Evolutionary conservation across 1,284 basidiomycete genomes (phyloP).

Genomic region (Microbotryum saponariae): DNA sequence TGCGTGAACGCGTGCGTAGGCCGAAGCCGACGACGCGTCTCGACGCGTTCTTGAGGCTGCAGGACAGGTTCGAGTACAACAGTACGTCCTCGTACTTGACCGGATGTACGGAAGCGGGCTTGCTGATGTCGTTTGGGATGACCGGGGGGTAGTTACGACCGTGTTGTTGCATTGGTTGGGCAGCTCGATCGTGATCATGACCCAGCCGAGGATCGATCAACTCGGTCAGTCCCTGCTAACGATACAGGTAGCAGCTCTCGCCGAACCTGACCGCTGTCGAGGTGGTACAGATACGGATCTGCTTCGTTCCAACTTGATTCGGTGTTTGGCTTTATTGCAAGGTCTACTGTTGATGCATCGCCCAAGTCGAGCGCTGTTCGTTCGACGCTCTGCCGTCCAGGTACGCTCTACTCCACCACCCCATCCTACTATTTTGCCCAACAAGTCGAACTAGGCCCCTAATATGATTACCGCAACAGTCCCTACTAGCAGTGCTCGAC

Average conservation of each 20-base stretch:
- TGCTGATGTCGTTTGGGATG: no score
- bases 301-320: conserved; percentile 41
- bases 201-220: neutral
- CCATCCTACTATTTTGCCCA: no score
- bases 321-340: conserved; percentile 60
- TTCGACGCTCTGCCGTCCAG: conserved; percentile 61
- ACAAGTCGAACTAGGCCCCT: no score
- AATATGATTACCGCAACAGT: neutral
- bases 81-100: conserved; percentile 45
- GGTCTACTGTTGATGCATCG: conserved; percentile 66
- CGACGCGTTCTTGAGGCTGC: conserved; percentile 54
- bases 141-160: conserved; percentile 7
- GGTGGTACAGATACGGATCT: conserved; percentile 42
- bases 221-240: conserved; percentile 50
- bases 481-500: conserved; percentile 38
- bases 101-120: no score
- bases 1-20: no score
- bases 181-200: conserved; percentile 1
- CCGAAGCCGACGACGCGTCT: conserved; percentile 31
- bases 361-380: conserved; percentile 60
- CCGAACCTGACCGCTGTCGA: conserved; percentile 21
- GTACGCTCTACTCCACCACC: conserved; percentile 44
- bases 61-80: conserved; percentile 69
- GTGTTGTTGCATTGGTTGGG: conserved; percentile 26
- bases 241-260: conserved; percentile 41